These are phyloP conservation scores for Chara braunii DNA, from an alignment of 139 green algal genomes.

Conservation along the genomic window DNA sequence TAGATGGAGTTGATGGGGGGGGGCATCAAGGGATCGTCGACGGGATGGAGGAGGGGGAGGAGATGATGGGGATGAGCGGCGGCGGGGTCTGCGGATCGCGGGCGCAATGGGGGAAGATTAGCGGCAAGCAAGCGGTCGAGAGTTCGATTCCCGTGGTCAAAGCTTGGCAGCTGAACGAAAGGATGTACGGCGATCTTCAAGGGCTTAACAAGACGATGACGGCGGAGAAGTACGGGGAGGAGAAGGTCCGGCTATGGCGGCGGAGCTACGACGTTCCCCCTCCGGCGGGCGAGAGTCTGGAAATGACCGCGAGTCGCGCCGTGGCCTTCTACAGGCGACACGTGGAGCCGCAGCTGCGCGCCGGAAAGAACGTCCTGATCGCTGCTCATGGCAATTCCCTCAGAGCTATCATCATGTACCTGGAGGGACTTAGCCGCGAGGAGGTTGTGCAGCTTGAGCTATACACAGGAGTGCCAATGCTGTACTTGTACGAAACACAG, in stretches of 20 bases:
- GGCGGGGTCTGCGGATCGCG: no score
- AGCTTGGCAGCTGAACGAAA: slow-evolving; percentile 42
- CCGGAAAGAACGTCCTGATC: slow-evolving; percentile 47
- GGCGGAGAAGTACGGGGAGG: slow-evolving; percentile 45
- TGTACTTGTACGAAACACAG: slow-evolving; percentile 26
- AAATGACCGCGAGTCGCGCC: slow-evolving; percentile 43
- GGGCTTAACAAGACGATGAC: slow-evolving; percentile 48
- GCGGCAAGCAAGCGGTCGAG: slow-evolving; percentile 22
- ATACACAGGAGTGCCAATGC: slow-evolving; percentile 21
- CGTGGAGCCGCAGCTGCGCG: slow-evolving; percentile 39
- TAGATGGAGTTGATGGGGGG: no score
- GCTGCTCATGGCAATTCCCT: slow-evolving; percentile 49
- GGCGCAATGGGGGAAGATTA: slow-evolving; percentile 40
- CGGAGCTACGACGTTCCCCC: slow-evolving; percentile 38
- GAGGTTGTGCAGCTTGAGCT: slow-evolving; percentile 40
- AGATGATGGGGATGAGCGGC: no score
- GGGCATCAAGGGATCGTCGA: no score
- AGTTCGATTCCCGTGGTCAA: slow-evolving; percentile 33
- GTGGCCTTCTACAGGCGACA: slow-evolving; percentile 40
- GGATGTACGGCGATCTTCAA: slow-evolving; percentile 45
- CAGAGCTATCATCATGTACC: slow-evolving; percentile 49
- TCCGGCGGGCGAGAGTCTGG: slow-evolving; percentile 44
- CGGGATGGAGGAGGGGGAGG: no score
- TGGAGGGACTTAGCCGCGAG: slow-evolving; percentile 45
- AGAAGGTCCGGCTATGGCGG: slow-evolving; percentile 44